Base-by-base conservation (phyloP, 441 rosid species). In the Euphorbia neoarborescens region DNA sequence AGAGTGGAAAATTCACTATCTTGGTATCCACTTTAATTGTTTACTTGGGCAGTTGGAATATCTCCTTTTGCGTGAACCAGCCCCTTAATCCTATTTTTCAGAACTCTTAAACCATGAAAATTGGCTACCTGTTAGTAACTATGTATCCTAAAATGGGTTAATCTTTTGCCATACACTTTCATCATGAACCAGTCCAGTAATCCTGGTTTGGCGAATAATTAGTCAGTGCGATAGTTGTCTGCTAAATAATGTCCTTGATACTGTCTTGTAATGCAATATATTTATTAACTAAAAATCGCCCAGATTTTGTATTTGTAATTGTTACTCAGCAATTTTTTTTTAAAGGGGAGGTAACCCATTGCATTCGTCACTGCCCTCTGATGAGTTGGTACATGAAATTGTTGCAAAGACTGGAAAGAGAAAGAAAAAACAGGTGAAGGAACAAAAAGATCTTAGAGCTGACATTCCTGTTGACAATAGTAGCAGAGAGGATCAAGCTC, bases 331-430 rank as follows among this genome's bases (percentile, higher is more conserved):
- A n/a, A n/a, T n/a, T n/a, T n/a, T n/a, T n/a, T n/a, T n/a, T n/a
- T 30, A 28, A 58, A 69, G 80, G 37, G 66, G 69, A 73, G 72
- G 70, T 46, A 57, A 57, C 30, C 38, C 14, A 30, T 53, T 35
- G 34, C 69, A 38, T 67, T 44, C 40, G 46, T 24, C 66, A 17
- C 65, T 34, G 25, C 66, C 79, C 62, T 62, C 77, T 25, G 19
- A 40, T 37, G 71, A 56, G 42, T 62, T 66, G 24, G 48, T 9
- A 44, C 38, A 64, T 46, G 57, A 22, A 38, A 65, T 59, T 70
- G 62, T 14, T 62, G 76, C 24, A 38, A 73, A 60, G 40, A 67
- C 73, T 42, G 70, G 62, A 72, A 78, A 66, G 74, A 78, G 67
- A 77, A 77, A 14, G 54, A 72, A 76, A 69, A 66, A 40, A n/a